Base-by-base conservation (phyloP, 2,329 filamentous ascomycete genomes). In the Ophiostoma triangulosporum region DNA sequence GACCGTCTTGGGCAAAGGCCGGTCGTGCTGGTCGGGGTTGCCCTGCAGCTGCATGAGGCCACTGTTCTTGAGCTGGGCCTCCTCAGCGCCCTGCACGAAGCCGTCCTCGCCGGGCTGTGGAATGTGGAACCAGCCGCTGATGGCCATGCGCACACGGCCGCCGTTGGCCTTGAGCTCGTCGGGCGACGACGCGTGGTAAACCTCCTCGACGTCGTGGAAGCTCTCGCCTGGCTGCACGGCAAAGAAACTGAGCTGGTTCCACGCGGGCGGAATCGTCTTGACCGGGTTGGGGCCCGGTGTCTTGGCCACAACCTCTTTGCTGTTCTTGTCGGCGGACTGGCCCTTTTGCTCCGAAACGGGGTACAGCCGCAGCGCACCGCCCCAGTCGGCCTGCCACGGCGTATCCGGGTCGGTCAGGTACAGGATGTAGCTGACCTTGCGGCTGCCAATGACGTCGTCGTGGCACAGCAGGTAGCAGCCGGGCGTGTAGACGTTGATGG, bases 71-170 rank as follows among this genome's bases (percentile, higher is more conserved):
- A 87, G 88, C 58, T 94, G 80, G 65, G 84, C 86, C 71, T 94
- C 88, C 67, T 97, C 91, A 53, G 93, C 76, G 4, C 91, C 93
- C 64, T 86, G 74, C 61, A 95, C 81, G 62, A 85, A 98, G 43
- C 93, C 93, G 26, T 95, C 88, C 67, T 98, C 93, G 54, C 91
- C 91, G 61, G 86, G 71, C 69, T 98, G 93, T 0, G 93, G 93
- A 58, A 98, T 97, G 68, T 98, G 93, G 68, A 94, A 98, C 93
- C 93, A 98, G 51, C 93, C 93, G 65, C 88, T 95, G 64, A 98
- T 95, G 50, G 93, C 93, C 91, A 98, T 97, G 60, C 93, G 83
- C 49, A 96, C 81, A 48, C 88, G 80, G 1, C 84, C 84, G 17
- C 84, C 84, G 55, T 90, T 78, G 66, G 75, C 80, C 64, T 75